Conservation (phyloP, 805 yeast genomes). For the Teunomyces barrocoloradensis region DNA sequence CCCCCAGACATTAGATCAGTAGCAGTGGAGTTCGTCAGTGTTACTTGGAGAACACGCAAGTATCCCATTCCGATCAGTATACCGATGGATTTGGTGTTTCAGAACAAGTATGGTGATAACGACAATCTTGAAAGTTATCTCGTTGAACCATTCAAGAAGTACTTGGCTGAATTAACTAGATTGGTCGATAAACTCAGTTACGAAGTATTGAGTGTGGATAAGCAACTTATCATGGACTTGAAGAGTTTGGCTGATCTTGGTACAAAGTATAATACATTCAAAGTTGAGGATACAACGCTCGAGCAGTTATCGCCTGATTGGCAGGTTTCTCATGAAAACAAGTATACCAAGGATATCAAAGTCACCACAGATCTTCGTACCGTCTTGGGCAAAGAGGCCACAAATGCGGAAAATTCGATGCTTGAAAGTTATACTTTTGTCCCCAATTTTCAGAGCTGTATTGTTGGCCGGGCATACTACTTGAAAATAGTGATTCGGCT, state of each 20-base stretch:
- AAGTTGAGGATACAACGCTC: slow-evolving; percentile 13
- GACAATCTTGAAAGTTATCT: slow-evolving; percentile 22
- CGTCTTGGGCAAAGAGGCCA: slow-evolving; percentile 10
- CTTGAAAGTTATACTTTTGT: slow-evolving; percentile 18
- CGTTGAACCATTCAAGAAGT: slow-evolving; percentile 18
- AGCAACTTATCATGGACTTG: slow-evolving; percentile 24
- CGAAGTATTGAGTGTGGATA: slow-evolving; percentile 16
- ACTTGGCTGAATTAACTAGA: slow-evolving; percentile 16
- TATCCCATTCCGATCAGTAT: slow-evolving; percentile 39
- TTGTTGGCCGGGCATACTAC: slow-evolving; percentile 26
- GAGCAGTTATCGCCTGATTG: background rate
- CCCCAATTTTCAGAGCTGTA: slow-evolving; percentile 29
- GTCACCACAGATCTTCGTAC: slow-evolving; percentile 11
- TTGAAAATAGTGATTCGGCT: slow-evolving; percentile 16
- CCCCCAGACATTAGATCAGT: slow-evolving; percentile 24
- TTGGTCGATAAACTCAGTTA: slow-evolving; percentile 15
- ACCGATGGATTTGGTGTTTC: slow-evolving; percentile 31
- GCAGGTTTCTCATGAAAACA: background rate
- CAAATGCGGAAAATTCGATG: slow-evolving; percentile 12
- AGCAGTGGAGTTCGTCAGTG: slow-evolving; percentile 27
- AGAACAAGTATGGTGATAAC: slow-evolving; percentile 13
- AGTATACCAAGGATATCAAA: slow-evolving; percentile 4
- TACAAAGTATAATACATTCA: slow-evolving; percentile 18
- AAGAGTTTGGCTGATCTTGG: slow-evolving; percentile 23
- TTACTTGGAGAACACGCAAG: slow-evolving; percentile 32